Percentiles rank a stretch among this genome's conserved stretches.
Evolutionary conservation across 129 eudicot genomes (phyloP).

Genomic region (Ambrosia artemisiifolia): DNA sequence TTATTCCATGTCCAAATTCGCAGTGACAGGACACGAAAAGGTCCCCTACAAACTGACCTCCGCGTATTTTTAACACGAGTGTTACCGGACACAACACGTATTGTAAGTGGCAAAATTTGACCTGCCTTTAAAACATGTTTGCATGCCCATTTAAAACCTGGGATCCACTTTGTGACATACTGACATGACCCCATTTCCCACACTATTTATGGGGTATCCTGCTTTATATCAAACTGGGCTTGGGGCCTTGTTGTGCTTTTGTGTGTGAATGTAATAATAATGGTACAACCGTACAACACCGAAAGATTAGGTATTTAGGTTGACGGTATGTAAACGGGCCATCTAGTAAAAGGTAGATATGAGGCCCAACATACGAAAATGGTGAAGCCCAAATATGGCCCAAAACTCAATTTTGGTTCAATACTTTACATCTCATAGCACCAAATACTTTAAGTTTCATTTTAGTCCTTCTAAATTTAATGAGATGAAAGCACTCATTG

Average conservation of each 20-base stretch:
- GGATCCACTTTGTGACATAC: slow-evolving; percentile 11
- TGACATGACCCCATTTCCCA: slow-evolving; percentile 7
- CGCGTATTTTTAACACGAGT: not conserved
- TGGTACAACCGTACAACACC: not conserved
- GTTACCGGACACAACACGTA: slow-evolving; percentile 4
- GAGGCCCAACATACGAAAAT: not conserved
- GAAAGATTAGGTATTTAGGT: not conserved
- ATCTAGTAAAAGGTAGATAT: not conserved
- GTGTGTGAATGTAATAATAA: not conserved
- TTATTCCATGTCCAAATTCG: not conserved
- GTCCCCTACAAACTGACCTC: not conserved
- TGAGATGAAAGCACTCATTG: too few species aligned
- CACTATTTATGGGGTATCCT: not conserved
- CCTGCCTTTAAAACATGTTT: slow-evolving; percentile 17
- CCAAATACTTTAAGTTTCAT: too few species aligned
- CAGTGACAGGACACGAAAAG: not conserved
- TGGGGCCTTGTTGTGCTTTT: not conserved
- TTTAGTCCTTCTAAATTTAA: too few species aligned
- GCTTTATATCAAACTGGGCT: not conserved
- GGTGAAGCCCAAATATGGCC: not conserved
- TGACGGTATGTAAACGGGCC: not conserved
- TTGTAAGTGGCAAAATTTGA: slow-evolving; percentile 13
- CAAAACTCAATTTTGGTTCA: not conserved
- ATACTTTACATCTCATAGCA: too few species aligned
- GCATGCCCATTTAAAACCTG: slow-evolving; percentile 15